Base-by-base conservation (phyloP, 1,139 yeast species). In the Casaregolazyma suthepensis region DNA sequence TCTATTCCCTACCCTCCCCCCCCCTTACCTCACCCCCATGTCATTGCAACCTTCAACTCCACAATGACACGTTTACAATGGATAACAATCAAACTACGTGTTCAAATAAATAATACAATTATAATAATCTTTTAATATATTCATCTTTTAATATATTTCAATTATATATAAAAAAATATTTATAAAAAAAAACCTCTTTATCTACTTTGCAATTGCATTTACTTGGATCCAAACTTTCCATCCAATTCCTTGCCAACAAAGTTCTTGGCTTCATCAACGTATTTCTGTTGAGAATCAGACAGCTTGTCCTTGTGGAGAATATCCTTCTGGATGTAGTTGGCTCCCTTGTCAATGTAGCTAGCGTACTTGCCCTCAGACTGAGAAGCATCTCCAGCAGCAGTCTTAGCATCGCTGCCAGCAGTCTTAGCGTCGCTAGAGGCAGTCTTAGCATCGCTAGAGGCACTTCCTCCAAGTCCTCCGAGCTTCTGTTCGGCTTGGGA, bases 331-430 rank as follows among this genome's bases (percentile, higher is more conserved):
- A 60, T 62, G 51, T 57, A 52, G 45, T 54, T 50, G 48, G 65
- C 63, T 43, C 69, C 69, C 60, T 65, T 56, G 54, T 55, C 51
- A 52, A 66, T 56, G 59, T 64, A 66, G 48, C 52, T 29, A 56
- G 62, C 63, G 59, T 63, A 62, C 55, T 63, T 53, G 45, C 60
- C 60, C 7, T 35, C 40, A 15, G 40, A n/a, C 4, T 13, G 7
- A 3, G 3, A 3, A 13, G 40, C 40, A 35, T 35, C 40, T 9
- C 40, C 13, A 5, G 35, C 43, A 48, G 42, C 48, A 46, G 42
- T 48, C 47, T 26, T 44, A 50, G 47, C 40, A 26, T 53, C 20
- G 50, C 31, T 48, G 38, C 38, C 45, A 48, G 46, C 20, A 37
- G 52, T 46, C 49, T 48, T 43, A 20, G 47, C 45, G 35, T 29